Conservation (phyloP, 768 basidiomycete species). For the Hortiboletus campestris region DNA sequence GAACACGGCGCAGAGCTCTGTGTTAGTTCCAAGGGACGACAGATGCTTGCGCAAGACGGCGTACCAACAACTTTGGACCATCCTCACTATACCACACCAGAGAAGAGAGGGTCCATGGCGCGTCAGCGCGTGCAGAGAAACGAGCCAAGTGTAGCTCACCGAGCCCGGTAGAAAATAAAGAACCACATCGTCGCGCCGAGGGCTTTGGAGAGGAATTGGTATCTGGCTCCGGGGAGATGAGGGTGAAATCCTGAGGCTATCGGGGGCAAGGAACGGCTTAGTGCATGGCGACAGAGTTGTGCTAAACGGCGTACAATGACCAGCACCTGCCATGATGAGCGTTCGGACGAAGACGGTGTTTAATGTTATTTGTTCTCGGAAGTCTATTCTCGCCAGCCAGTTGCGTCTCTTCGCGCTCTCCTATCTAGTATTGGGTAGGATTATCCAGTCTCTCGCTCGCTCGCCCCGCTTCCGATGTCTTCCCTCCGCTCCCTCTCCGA, state of each 20-base stretch:
- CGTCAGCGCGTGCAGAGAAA: neutral
- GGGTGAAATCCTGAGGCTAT: slow-evolving; percentile 82
- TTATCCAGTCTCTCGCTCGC: too few species aligned
- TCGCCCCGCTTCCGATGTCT: too few species aligned
- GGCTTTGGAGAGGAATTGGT: slow-evolving; percentile 78
- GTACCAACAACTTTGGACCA: slow-evolving; percentile 69
- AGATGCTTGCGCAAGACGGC: neutral
- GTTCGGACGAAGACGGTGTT: slow-evolving; percentile 24
- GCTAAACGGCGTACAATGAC: slow-evolving; percentile 24
- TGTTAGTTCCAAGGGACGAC: neutral
- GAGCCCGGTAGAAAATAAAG: slow-evolving; percentile 94
- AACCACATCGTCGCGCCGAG: slow-evolving; percentile 97
- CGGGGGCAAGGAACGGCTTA: slow-evolving; percentile 1
- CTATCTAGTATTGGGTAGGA: too few species aligned
- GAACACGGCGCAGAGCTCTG: neutral
- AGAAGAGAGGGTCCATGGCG: neutral
- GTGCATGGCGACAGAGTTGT: neutral
- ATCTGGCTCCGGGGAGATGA: slow-evolving; percentile 74
- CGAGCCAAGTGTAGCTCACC: slow-evolving; percentile 51
- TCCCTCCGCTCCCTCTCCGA: too few species aligned
- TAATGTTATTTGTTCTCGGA: slow-evolving; percentile 22
- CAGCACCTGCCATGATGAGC: slow-evolving; percentile 33
- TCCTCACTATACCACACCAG: slow-evolving; percentile 53
- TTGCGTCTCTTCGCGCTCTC: too few species aligned
- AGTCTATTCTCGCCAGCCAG: too few species aligned